Percentiles rank a stretch among this genome's conserved stretches.
These are phyloP conservation scores for Solanum paucissectum DNA, from an alignment of 257 asterid genomes.

Conservation along the genomic window DNA sequence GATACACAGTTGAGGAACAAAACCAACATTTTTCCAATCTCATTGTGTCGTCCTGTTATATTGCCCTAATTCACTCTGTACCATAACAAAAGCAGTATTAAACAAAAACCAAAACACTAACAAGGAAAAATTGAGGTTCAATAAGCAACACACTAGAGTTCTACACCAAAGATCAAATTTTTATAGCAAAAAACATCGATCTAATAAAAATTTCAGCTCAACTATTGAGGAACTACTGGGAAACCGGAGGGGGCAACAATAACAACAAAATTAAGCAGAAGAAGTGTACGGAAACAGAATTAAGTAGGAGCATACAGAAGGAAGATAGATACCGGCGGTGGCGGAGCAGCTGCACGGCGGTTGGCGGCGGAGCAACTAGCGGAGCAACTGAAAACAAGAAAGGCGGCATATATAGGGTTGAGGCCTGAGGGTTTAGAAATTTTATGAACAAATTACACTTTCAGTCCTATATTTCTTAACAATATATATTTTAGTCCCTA, in stretches of 20 bases:
- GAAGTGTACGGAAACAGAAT: not conserved
- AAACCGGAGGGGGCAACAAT: accelerated
- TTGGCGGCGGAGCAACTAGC: not conserved
- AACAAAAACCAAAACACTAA: not conserved
- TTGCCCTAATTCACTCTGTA: not conserved
- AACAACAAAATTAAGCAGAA: not conserved
- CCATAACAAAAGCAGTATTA: not conserved
- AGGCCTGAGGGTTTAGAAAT: not conserved
- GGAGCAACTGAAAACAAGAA: not conserved
- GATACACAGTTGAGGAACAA: conserved; percentile 76
- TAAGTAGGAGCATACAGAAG: not conserved
- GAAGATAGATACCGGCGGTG: not conserved
- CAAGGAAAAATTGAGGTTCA: not conserved
- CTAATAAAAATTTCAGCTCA: not conserved
- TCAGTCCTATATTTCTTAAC: not conserved
- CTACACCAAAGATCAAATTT: not conserved
- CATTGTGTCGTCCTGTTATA: conserved; percentile 24
- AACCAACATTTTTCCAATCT: conserved; percentile 95
- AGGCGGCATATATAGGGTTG: not conserved
- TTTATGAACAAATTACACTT: not conserved
- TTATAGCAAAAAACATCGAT: not conserved
- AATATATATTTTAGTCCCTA: not conserved
- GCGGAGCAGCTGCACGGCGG: not conserved
- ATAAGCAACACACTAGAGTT: not conserved
- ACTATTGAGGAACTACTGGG: not conserved